Evolutionary conservation across 352 stramenopile species (phyloP).

Genomic region (Globisporangium spiculum): DNA sequence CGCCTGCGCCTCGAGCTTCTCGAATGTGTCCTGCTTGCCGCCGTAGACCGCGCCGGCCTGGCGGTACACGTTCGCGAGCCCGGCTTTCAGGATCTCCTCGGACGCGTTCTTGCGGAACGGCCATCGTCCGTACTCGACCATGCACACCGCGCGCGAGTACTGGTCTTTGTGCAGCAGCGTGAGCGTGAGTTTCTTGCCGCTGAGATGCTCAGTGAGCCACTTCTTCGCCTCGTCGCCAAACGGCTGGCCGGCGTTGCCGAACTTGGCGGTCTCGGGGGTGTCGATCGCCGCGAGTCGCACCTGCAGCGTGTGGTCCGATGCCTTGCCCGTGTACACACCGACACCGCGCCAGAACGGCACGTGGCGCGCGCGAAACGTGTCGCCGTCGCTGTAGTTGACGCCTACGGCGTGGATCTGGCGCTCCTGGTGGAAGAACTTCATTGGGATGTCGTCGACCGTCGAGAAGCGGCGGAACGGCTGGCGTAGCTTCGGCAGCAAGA

Average conservation of each 20-base stretch:
- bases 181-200: conserved; percentile 55
- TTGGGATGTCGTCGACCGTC: conserved; percentile 80
- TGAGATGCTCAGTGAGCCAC: conserved; percentile 52
- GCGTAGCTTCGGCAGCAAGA: conserved; percentile 51
- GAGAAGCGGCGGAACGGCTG: conserved; percentile 67
- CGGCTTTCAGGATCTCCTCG: conserved; percentile 77
- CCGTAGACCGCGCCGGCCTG: conserved; percentile 82
- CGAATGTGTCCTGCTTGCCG: conserved; percentile 61
- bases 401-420: conserved; percentile 43
- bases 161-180: conserved; percentile 85
- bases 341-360: conserved; percentile 43
- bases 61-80: conserved; percentile 70
- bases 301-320: conserved; percentile 80
- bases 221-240: conserved; percentile 79
- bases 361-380: conserved; percentile 81
- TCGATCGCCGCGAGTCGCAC: conserved; percentile 83
- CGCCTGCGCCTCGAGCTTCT: conserved; percentile 61
- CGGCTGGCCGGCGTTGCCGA: conserved; percentile 69
- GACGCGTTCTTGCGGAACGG: conserved; percentile 79
- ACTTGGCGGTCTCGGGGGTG: conserved; percentile 85
- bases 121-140: conserved; percentile 77
- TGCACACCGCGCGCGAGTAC: conserved; percentile 77
- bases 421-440: conserved; percentile 65
- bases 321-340: conserved; percentile 48
- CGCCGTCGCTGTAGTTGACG: conserved; percentile 72